Evolutionary conservation across 2,329 filamentous ascomycete genomes (phyloP).

Genomic region (Graphilbum fragrans): DNA sequence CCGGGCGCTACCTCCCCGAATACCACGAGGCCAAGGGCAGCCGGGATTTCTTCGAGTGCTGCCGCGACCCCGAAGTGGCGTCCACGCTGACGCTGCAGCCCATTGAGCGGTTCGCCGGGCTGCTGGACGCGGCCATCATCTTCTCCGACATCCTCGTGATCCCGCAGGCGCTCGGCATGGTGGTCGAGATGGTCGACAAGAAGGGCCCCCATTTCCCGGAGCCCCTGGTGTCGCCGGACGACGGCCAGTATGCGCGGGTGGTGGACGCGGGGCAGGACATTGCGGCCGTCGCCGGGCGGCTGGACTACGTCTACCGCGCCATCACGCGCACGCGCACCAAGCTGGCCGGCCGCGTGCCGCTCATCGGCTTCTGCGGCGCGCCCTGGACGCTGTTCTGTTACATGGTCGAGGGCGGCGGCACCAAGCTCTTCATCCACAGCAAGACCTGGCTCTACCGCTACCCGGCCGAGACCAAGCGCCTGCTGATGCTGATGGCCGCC

Average conservation of each 20-base stretch:
- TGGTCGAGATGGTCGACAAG: constrained; percentile 96
- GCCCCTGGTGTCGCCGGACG: constrained; percentile 54
- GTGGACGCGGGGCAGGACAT: constrained; percentile 74
- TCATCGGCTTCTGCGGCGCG: constrained; percentile 94
- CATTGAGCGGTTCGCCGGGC: constrained; percentile 77
- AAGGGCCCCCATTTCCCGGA: constrained; percentile 91
- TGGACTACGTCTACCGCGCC: constrained; percentile 92
- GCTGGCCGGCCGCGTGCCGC: constrained; percentile 73
- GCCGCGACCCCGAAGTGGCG: constrained; percentile 81
- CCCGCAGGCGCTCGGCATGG: constrained; percentile 95
- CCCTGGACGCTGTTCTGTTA: constrained; percentile 97
- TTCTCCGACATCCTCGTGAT: constrained; percentile 98
- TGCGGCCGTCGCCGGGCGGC: constrained; percentile 58
- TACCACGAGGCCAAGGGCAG: constrained; percentile 90
- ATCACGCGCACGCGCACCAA: constrained; percentile 86
- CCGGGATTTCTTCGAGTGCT: constrained; percentile 96
- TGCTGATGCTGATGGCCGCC: constrained; percentile 85
- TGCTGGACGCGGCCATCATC: constrained; percentile 95
- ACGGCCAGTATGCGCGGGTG: constrained; percentile 71
- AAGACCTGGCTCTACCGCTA: constrained; percentile 98
- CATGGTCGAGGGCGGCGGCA: constrained; percentile 97
- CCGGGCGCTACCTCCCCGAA: constrained; percentile 92
- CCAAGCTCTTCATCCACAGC: constrained; percentile 83
- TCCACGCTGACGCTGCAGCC: constrained; percentile 91
- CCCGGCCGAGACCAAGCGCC: constrained; percentile 61